These are phyloP conservation scores for Gaeumannomyces sp. DNA, from an alignment of 2,329 filamentous ascomycete species.

Conservation along the genomic window DNA sequence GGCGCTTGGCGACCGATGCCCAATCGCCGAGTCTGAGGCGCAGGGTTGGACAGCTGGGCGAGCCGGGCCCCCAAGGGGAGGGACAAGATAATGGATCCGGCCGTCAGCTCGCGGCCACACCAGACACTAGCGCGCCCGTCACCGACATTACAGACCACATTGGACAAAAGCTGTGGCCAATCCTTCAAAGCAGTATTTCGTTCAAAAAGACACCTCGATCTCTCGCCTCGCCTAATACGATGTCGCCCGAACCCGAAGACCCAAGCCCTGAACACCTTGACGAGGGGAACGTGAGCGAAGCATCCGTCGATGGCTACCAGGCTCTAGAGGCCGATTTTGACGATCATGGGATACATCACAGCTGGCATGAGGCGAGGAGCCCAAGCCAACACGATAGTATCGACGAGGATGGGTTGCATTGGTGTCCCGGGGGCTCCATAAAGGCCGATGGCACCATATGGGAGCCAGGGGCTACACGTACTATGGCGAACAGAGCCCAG, in stretches of 20 bases:
- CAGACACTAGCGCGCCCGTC: background rate
- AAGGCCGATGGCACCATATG: background rate
- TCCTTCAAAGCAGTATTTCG: conserved; percentile 4
- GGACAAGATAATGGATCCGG: background rate
- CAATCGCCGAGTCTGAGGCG: conserved; percentile 13
- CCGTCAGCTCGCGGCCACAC: background rate
- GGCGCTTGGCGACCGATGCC: conserved; percentile 11
- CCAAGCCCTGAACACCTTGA: background rate
- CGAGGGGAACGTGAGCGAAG: background rate
- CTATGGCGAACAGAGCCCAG: background rate
- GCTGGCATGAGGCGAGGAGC: background rate
- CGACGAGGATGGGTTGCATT: background rate
- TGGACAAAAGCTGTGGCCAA: conserved; percentile 4
- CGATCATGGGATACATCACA: background rate
- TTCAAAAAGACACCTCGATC: background rate
- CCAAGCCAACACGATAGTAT: background rate
- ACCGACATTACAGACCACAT: background rate
- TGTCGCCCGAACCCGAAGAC: background rate
- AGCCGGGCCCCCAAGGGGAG: background rate
- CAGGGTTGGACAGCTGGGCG: conserved; percentile 9
- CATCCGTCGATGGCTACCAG: too few relatives aligned
- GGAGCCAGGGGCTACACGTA: background rate
- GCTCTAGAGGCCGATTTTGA: background rate
- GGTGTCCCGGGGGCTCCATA: background rate
- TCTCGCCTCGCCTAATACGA: background rate